These are phyloP conservation scores for Symbiodinium natans DNA, from an alignment of 73 alveolate genomes.

Conservation along the genomic window DNA sequence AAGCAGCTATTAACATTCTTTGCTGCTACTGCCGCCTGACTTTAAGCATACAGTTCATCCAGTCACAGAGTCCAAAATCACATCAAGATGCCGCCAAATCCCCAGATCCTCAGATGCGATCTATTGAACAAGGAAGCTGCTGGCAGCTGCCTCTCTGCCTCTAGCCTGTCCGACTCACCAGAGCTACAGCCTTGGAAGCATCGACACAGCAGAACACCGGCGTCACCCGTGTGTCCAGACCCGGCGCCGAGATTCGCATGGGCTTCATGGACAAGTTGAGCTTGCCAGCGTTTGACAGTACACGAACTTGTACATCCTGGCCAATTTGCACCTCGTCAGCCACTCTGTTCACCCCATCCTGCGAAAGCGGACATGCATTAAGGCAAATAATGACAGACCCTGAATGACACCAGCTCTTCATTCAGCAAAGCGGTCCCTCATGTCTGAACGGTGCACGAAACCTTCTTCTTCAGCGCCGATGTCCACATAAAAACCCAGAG, in stretches of 20 bases:
- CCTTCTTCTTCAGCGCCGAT: slow-evolving; percentile 79
- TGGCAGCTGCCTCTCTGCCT: no score
- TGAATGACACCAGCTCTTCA: background rate
- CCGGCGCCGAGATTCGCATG: background rate
- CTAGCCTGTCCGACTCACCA: no score
- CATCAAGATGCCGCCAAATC: no score
- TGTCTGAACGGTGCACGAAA: slow-evolving; percentile 25
- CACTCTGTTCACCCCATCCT: background rate
- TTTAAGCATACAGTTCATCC: no score
- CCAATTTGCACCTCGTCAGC: slow-evolving; percentile 45
- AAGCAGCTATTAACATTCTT: no score
- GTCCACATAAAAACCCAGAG: slow-evolving; percentile 41
- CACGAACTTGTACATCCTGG: slow-evolving; percentile 44
- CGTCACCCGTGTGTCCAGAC: no score
- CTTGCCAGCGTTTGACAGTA: background rate
- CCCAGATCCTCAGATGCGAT: no score
- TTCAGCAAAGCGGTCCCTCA: slow-evolving; percentile 24
- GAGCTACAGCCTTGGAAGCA: no score
- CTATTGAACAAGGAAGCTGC: no score
- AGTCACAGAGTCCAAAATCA: no score
- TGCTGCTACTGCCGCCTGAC: no score
- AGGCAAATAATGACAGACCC: background rate
- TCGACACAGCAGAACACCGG: no score
- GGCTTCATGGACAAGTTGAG: slow-evolving; percentile 68
- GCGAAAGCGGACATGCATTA: background rate